Evolutionary conservation across 75 land plant species (phyloP).

Genomic region (Azolla pinnata): DNA sequence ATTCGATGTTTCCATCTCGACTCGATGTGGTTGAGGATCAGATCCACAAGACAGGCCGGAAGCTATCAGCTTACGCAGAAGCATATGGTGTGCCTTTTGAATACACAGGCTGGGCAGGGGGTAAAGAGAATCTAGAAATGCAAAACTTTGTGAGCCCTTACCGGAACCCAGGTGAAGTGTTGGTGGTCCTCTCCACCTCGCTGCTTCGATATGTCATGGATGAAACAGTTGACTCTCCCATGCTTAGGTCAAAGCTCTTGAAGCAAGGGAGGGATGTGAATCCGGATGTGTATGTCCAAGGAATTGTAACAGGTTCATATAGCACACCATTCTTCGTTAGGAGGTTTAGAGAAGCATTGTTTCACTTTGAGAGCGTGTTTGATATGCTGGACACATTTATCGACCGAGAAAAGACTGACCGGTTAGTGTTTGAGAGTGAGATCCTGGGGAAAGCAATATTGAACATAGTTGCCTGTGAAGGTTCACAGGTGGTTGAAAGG

Average conservation of each 20-base stretch:
- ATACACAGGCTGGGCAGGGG: slow-evolving; percentile 1
- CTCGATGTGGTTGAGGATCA: slow-evolving; percentile 19
- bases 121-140: background rate
- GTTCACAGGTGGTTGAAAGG: slow-evolving; percentile 59
- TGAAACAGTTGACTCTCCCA: slow-evolving; percentile 48
- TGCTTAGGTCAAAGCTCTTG: slow-evolving; percentile 55
- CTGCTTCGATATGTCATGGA: slow-evolving; percentile 50
- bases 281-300: slow-evolving; percentile 61
- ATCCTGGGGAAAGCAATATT: slow-evolving; percentile 49
- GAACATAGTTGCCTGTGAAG: slow-evolving; percentile 82
- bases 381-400: slow-evolving; percentile 54
- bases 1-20: slow-evolving; percentile 34
- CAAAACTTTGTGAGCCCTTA: slow-evolving; percentile 8
- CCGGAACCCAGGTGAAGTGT: slow-evolving; percentile 42
- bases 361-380: slow-evolving; percentile 56
- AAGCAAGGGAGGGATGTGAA: slow-evolving; percentile 49
- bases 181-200: slow-evolving; percentile 51
- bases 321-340: slow-evolving; percentile 70
- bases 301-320: slow-evolving; percentile 56
- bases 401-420: slow-evolving; percentile 35
- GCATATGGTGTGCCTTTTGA: slow-evolving; percentile 7
- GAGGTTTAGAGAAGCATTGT: slow-evolving; percentile 66
- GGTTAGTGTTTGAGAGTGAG: slow-evolving; percentile 46
- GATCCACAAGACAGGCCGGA: slow-evolving; percentile 13
- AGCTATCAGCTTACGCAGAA: slow-evolving; percentile 1